Conservation (phyloP, 768 basidiomycete species). For the Xerocomus brunneocitrinus region DNA sequence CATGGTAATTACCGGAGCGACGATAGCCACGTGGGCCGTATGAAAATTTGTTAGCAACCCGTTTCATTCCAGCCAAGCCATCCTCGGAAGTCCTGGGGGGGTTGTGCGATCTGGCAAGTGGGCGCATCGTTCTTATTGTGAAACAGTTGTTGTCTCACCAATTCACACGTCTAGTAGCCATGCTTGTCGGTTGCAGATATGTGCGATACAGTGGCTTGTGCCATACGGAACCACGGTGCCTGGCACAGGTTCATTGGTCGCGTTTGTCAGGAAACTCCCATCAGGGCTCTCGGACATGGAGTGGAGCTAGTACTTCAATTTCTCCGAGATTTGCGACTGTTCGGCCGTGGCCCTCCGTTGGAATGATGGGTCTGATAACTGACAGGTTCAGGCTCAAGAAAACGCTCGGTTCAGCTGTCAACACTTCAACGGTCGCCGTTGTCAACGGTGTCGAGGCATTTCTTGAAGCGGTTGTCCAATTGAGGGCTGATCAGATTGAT, state of each 20-base stretch:
- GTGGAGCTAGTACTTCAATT: not conserved
- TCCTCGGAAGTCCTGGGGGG: not conserved
- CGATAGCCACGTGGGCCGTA: not conserved
- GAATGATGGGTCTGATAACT: not conserved
- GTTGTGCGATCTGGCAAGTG: not conserved
- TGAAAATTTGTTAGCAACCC: not conserved
- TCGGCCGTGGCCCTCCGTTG: not conserved
- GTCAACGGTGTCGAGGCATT: not conserved
- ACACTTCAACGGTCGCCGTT: not conserved
- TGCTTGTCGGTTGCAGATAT: not conserved
- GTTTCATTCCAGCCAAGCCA: not conserved
- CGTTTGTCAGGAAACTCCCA: not conserved
- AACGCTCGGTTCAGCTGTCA: not conserved
- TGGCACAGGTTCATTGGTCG: not conserved
- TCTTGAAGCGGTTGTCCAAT: not conserved
- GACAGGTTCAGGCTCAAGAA: not conserved
- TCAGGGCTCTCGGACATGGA: not conserved
- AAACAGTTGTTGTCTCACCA: not conserved
- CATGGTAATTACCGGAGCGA: not conserved
- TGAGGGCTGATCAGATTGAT: constrained; percentile 4
- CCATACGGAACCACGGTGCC: not conserved
- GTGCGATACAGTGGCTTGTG: not conserved
- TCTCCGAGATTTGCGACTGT: not conserved
- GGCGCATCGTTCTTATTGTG: not conserved
- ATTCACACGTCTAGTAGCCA: not conserved